Percentiles rank a stretch among this genome's conserved stretches.
These are phyloP conservation scores for Pholiota microspora DNA, from an alignment of 768 basidiomycete genomes.

Conservation along the genomic window DNA sequence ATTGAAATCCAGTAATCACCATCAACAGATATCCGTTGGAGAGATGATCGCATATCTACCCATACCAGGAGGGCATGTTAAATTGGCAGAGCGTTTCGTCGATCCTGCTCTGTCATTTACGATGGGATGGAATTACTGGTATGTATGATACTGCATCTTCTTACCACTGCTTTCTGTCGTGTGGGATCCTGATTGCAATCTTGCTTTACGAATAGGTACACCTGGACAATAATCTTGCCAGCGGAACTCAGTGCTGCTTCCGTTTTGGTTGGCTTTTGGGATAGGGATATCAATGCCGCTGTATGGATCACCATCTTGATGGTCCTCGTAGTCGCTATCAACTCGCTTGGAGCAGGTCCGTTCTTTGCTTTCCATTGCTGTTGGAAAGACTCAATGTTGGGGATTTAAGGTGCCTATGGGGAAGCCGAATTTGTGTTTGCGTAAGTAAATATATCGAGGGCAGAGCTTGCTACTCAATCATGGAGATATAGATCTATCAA, in stretches of 20 bases:
- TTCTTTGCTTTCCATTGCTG: too few species aligned
- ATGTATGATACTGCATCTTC: not conserved
- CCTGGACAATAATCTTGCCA: slow-evolving; percentile 66
- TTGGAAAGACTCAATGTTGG: not conserved
- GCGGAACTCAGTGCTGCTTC: slow-evolving; percentile 76
- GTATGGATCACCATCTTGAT: slow-evolving; percentile 81
- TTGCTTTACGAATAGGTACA: slow-evolving; percentile 37
- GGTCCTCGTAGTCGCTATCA: slow-evolving; percentile 73
- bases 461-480: not conserved
- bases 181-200: not conserved
- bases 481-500: slow-evolving; percentile 68
- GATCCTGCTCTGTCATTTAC: slow-evolving; percentile 68
- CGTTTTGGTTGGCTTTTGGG: slow-evolving; percentile 77
- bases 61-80: slow-evolving; percentile 79
- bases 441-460: slow-evolving; percentile 34
- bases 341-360: slow-evolving; percentile 66
- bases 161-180: not conserved
- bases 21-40: slow-evolving; percentile 56
- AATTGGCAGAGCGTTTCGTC: slow-evolving; percentile 78
- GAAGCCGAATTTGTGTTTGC: slow-evolving; percentile 89
- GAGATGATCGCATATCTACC: slow-evolving; percentile 82
- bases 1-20: not conserved
- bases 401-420: slow-evolving; percentile 65
- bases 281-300: slow-evolving; percentile 52
- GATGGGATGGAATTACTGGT: slow-evolving; percentile 55